Conservation (phyloP, 2,329 filamentous ascomycete genomes). For the Pyricularia grisea region DNA sequence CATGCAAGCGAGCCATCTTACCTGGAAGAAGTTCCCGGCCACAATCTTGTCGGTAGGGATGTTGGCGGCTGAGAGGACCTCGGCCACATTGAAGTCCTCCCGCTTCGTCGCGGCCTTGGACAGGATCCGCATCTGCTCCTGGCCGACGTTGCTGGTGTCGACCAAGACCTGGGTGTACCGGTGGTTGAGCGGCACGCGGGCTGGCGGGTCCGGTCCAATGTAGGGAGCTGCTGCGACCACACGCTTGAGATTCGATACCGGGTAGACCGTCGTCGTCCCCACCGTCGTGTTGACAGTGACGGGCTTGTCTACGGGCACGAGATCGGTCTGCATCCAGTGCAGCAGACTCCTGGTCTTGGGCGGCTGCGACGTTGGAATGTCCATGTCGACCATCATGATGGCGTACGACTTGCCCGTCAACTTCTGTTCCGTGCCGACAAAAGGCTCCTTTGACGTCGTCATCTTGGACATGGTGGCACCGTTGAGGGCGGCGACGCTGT, state of each 20-base stretch:
- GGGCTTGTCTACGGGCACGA: slow-evolving; percentile 17
- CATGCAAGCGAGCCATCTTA: slow-evolving; percentile 9
- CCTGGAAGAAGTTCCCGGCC: slow-evolving; percentile 28
- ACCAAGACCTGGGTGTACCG: slow-evolving; percentile 29
- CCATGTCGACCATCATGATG: slow-evolving; percentile 34
- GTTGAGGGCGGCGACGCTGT: slow-evolving; percentile 21
- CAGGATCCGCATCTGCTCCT: slow-evolving; percentile 11
- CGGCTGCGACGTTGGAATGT: slow-evolving; percentile 29
- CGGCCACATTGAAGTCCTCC: slow-evolving; percentile 21
- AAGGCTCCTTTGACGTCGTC: slow-evolving; percentile 6
- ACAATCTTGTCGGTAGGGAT: slow-evolving; percentile 21
- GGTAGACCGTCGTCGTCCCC: slow-evolving; percentile 16
- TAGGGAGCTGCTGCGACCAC: slow-evolving; percentile 20
- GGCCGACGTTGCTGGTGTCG: slow-evolving; percentile 23
- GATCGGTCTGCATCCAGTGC: slow-evolving; percentile 33
- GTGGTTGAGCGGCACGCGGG: slow-evolving; percentile 25
- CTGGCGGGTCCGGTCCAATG: slow-evolving; percentile 27
- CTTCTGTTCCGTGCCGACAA: slow-evolving; percentile 19
- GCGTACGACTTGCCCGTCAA: slow-evolving; percentile 31
- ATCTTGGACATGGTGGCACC: slow-evolving; percentile 26
- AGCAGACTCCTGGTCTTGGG: slow-evolving; percentile 26
- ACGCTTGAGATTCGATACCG: slow-evolving; percentile 21
- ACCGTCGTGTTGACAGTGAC: slow-evolving; percentile 18
- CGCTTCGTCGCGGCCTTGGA: slow-evolving; percentile 18
- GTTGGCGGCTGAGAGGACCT: slow-evolving; percentile 20